Conservation (phyloP, 2,329 filamentous ascomycete genomes). For the Scedosporium aurantiacum region DNA sequence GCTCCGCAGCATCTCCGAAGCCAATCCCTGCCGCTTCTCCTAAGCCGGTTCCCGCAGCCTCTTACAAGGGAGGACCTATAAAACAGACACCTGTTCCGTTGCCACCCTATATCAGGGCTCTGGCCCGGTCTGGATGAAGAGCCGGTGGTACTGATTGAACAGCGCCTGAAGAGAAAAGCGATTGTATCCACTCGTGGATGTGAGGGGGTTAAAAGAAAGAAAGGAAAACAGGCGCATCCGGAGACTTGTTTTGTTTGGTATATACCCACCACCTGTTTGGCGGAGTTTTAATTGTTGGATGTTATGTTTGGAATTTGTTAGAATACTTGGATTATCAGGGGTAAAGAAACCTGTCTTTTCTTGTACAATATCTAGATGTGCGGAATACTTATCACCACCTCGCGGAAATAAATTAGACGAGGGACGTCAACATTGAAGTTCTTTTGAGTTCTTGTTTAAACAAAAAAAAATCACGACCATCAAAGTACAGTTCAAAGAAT, state of each 20-base stretch:
- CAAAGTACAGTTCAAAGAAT: background rate
- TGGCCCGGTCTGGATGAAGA: background rate
- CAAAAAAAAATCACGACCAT: background rate
- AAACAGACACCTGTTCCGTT: slow-evolving; percentile 2
- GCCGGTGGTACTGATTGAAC: background rate
- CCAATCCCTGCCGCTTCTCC: background rate
- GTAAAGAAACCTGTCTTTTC: background rate
- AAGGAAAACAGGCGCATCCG: background rate
- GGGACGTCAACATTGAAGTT: background rate
- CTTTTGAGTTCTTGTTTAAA: background rate
- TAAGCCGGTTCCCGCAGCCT: too few species aligned
- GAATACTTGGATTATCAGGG: background rate
- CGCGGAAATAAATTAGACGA: background rate
- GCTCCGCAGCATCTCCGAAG: too few species aligned
- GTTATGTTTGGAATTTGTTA: background rate
- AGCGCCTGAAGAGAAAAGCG: background rate
- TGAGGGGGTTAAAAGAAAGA: background rate
- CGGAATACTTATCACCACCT: background rate
- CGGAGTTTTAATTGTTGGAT: background rate
- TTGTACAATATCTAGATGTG: background rate
- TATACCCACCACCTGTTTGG: background rate
- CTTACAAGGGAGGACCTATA: background rate
- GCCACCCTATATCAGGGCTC: background rate
- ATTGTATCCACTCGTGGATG: background rate
- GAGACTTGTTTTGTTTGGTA: background rate